Conservation (phyloP, 345 rosid species). For the Gossypium stocksii region DNA sequence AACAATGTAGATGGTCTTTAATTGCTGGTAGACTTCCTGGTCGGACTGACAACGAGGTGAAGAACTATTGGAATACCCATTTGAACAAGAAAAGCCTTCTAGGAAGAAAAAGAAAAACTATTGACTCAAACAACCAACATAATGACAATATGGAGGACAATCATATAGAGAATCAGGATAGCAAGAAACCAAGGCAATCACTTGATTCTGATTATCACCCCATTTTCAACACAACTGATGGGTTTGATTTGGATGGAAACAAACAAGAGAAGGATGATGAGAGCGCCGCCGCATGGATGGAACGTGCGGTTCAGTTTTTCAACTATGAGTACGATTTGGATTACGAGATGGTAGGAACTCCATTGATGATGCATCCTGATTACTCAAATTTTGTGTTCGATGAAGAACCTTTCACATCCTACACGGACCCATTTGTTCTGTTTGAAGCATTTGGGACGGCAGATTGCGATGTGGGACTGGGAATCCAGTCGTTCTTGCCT, state of each 20-base stretch:
- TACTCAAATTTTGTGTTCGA: slow-evolving; percentile 26
- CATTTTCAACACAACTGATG: not conserved
- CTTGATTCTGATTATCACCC: not conserved
- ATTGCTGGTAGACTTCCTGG: slow-evolving; percentile 88
- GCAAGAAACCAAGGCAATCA: not conserved
- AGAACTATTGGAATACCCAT: slow-evolving; percentile 95
- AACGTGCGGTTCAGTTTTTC: slow-evolving; percentile 29
- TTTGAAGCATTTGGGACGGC: slow-evolving; percentile 32
- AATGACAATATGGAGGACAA: slow-evolving; percentile 9
- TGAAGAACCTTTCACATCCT: slow-evolving; percentile 40
- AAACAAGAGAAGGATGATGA: slow-evolving; percentile 10
- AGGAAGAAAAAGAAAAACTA: slow-evolving; percentile 35
- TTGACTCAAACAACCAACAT: slow-evolving; percentile 7
- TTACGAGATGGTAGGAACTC: slow-evolving; percentile 24
- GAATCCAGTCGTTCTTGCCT: slow-evolving; percentile 26
- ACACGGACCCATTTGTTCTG: slow-evolving; percentile 43
- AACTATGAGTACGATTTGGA: slow-evolving; percentile 18
- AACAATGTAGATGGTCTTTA: slow-evolving; percentile 57
- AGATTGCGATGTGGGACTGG: slow-evolving; percentile 10
- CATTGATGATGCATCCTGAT: slow-evolving; percentile 14
- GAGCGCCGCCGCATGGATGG: slow-evolving; percentile 24
- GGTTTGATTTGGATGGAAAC: slow-evolving; percentile 12
- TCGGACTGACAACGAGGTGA: slow-evolving; percentile 83
- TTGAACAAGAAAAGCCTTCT: slow-evolving; percentile 48
- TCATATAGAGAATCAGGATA: not conserved